Percentiles rank a stretch among this genome's conserved stretches.
Evolutionary conservation across 495 filamentous ascomycete genomes (phyloP).

Genomic region (Xylaria bambusicola): DNA sequence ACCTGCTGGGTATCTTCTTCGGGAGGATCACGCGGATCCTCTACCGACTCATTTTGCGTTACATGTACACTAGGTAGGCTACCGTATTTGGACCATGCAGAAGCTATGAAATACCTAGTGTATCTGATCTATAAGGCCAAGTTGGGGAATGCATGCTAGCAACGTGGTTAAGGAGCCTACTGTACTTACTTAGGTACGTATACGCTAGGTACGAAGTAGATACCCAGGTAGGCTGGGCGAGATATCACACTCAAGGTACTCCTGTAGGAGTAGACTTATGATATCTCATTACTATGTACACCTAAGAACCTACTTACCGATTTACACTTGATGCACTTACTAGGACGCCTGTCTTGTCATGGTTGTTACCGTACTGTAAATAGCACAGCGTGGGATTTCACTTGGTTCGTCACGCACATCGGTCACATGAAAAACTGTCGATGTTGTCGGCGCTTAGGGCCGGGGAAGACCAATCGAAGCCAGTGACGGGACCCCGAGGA

Average conservation of each 20-base stretch:
- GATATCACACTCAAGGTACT: too few relatives aligned
- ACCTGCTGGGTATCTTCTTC: not conserved
- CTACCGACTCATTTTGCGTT: not conserved
- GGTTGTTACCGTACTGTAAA: not conserved
- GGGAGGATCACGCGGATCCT: conserved; percentile 13
- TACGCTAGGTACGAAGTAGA: too few relatives aligned
- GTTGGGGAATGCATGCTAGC: conserved; percentile 2
- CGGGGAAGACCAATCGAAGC: conserved; percentile 24
- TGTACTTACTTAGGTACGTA: too few relatives aligned
- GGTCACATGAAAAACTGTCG: conserved; percentile 19
- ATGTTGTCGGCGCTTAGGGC: conserved; percentile 31
- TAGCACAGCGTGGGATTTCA: not conserved
- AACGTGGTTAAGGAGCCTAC: conserved; percentile 5
- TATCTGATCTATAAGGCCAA: not conserved
- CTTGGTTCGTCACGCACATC: conserved; percentile 3
- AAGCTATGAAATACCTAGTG: not conserved
- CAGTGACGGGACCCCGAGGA: conserved; percentile 23
- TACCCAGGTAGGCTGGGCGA: too few relatives aligned
- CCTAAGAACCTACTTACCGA: too few relatives aligned
- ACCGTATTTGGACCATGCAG: not conserved
- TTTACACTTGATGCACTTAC: too few relatives aligned
- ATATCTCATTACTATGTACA: conserved; percentile 9
- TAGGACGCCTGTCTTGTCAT: not conserved
- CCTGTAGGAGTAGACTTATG: too few relatives aligned
- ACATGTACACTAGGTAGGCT: too few relatives aligned